phyloP scores from a whole-genome alignment of 805 yeast genomes.

The Monosporozyma servazzii region DNA sequence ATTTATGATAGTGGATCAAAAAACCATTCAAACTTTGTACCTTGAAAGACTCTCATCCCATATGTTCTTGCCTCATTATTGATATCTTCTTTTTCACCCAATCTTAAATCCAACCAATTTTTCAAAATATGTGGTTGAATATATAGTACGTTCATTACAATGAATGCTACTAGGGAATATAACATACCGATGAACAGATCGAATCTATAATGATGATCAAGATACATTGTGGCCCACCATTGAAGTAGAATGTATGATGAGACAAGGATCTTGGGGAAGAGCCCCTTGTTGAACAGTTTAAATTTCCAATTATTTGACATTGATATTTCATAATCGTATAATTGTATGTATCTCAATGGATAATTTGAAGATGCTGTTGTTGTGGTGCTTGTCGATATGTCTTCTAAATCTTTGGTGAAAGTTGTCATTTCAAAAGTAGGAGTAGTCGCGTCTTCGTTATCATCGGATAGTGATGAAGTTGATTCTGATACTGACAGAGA shows the following conservation, averaged over 20 bases:
- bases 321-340: constrained; percentile 11
- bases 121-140: constrained; percentile 31
- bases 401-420: neutral
- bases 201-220: constrained; percentile 64
- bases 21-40: constrained; percentile 39
- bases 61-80: constrained; percentile 39
- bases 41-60: constrained; percentile 58
- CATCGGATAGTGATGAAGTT: constrained; percentile 1
- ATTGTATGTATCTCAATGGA: constrained; percentile 4
- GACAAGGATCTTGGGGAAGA: constrained; percentile 29
- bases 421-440: neutral
- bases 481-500: constrained; percentile 3
- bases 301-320: constrained; percentile 16
- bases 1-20: constrained; percentile 45
- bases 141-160: constrained; percentile 32
- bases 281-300: constrained; percentile 17
- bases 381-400: neutral
- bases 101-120: constrained; percentile 24
- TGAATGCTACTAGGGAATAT: constrained; percentile 41
- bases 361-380: no score
- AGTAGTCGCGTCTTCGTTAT: neutral
- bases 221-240: constrained; percentile 70
- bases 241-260: constrained; percentile 42
- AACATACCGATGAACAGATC: constrained; percentile 49
- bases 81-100: constrained; percentile 33